Base-by-base conservation (phyloP, 2,329 filamentous ascomycete genomes). In the Pleoardoris graminearum region DNA sequence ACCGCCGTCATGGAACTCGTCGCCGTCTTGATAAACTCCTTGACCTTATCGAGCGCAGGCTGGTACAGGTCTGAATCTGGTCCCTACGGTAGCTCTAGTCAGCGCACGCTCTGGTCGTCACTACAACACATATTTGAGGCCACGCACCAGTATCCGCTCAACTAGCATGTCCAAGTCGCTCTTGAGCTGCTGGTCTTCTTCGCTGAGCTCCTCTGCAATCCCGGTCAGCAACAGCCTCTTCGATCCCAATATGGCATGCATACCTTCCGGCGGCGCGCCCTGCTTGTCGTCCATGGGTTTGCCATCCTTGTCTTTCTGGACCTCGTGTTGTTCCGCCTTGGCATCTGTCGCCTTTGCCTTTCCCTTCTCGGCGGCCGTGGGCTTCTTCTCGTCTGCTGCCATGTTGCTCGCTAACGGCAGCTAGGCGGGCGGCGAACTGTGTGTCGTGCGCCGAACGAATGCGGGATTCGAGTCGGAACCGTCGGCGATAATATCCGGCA, bases 1-100 rank as follows among this genome's bases (percentile, higher is more conserved):
- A 99, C 94, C 54, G 94, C 94, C 43, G 94, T 99, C 94, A 99
- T 99, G 39, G 95, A 99, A 54, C 92, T 97, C 62, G 94, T 99
- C 54, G 94, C 96, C 50, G 94, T 99, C 81, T 97, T 97, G 82
- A 99, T 99, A 72, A 91, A 95, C 69, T 87, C 91, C 81, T 97
- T 97, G 85, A 99, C 97, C 63, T 91, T 89, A 76, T 97, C 92
- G 63, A 99, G 81, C 49, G 94, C 89, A 54, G 92, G 85, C 75
- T 92, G 93, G 80, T 97, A 97, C 63, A 97, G 88, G 53, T 85
- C 86, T 61, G 83, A 82, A 77, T 97, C 89, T 61, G 88, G 82
- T 79, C 97, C 94, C 90, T 96, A 68, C 36, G 32, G 55, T 38
- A 39, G 25, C 39, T 47, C 53, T 36, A 55, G 58, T 73, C 58